A percentile compares a stretch with the other conserved stretches of the same genome.
These are phyloP conservation scores for Apophysomyces sp. DNA, from an alignment of 371 early-diverging fungal genomes.

Conservation along the genomic window DNA sequence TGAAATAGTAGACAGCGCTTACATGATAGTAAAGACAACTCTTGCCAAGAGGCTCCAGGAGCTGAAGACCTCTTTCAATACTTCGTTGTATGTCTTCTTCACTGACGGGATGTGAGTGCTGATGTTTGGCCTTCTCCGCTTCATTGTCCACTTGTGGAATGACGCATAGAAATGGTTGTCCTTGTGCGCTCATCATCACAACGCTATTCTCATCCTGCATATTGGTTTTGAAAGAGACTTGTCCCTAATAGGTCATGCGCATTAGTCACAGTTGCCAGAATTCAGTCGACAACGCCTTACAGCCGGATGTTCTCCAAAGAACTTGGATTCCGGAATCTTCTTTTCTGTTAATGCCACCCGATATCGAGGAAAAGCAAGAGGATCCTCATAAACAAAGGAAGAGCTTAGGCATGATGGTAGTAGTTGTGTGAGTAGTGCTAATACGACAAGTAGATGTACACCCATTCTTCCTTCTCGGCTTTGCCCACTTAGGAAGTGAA, in stretches of 20 bases:
- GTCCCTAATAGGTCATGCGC: neutral
- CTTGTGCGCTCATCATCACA: constrained; percentile 45
- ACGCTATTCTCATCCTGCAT: constrained; percentile 10
- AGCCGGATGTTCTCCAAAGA: constrained; percentile 9
- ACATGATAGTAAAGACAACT: constrained; percentile 54
- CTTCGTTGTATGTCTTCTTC: constrained; percentile 36
- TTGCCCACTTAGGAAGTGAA: neutral
- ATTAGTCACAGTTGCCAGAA: neutral
- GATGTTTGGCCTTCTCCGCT: constrained; percentile 13
- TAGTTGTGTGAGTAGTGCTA: neutral
- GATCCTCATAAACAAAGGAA: constrained; percentile 53
- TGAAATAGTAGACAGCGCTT: constrained; percentile 4
- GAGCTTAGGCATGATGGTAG: constrained; percentile 13
- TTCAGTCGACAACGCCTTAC: neutral
- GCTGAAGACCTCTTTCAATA: constrained; percentile 57
- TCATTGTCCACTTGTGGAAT: constrained; percentile 39
- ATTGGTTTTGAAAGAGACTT: neutral
- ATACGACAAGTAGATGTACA: neutral
- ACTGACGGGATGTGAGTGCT: constrained; percentile 14
- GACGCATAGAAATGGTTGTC: constrained; percentile 51
- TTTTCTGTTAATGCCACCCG: constrained; percentile 44
- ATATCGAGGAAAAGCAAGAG: constrained; percentile 53
- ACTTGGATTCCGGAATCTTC: constrained; percentile 37
- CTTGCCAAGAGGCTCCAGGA: constrained; percentile 54
- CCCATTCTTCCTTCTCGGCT: neutral